Evolutionary conservation across 768 basidiomycete species (phyloP).

Genomic region (Sporobolomyces phaffii): DNA sequence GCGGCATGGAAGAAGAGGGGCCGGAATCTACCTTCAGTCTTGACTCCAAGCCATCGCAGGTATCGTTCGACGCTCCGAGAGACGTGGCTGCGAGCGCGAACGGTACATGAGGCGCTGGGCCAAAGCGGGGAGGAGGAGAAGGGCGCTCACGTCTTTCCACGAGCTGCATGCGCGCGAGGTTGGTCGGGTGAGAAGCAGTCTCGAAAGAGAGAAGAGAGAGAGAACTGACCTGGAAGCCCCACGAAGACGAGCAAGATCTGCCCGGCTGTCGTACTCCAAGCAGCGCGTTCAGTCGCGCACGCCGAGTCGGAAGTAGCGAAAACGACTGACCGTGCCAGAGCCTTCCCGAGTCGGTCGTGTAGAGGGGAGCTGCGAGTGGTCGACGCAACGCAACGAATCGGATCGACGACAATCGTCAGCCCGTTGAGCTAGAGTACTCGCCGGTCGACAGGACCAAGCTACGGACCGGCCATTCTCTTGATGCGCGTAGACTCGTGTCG

Average conservation of each 20-base stretch:
- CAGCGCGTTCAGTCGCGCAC: background rate
- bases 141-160: constrained; percentile 36
- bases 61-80: constrained; percentile 94
- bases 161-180: constrained; percentile 9
- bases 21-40: constrained; percentile 56
- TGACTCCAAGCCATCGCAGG: constrained; percentile 94
- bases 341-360: constrained; percentile 65
- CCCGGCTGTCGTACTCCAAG: constrained; percentile 54
- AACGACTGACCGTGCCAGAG: constrained; percentile 46
- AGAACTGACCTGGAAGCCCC: constrained; percentile 61
- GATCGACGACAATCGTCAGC: no score
- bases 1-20: background rate
- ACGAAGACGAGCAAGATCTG: constrained; percentile 90
- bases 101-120: background rate
- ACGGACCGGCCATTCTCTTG: no score
- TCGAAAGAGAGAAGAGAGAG: background rate
- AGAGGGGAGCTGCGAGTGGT: constrained; percentile 92
- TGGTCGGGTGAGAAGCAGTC: background rate
- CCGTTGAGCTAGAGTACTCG: no score
- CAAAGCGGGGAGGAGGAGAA: background rate
- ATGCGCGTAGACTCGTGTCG: no score
- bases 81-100: constrained; percentile 89
- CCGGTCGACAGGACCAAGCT: no score
- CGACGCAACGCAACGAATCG: no score
- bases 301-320: background rate